Percentiles rank a stretch among this genome's conserved stretches.
These are phyloP conservation scores for Mycena alexandri DNA, from an alignment of 768 basidiomycete species.

Conservation along the genomic window DNA sequence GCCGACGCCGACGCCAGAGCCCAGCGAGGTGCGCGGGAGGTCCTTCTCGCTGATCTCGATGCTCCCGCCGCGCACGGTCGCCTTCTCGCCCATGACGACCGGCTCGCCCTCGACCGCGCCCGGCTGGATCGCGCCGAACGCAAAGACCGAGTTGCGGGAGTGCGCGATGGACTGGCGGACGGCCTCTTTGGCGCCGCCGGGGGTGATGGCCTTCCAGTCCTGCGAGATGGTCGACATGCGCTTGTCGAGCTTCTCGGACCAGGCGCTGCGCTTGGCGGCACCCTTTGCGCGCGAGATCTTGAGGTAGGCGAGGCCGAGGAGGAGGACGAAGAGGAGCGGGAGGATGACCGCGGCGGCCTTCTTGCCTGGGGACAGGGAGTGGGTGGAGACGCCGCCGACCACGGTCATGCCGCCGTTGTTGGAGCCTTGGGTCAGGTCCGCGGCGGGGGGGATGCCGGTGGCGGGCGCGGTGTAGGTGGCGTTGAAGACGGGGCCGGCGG, in stretches of 20 bases:
- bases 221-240: slow-evolving; percentile 86
- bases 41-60: slow-evolving; percentile 41
- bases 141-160: slow-evolving; percentile 63
- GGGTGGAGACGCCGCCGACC: slow-evolving; percentile 49
- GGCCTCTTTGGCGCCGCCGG: slow-evolving; percentile 78
- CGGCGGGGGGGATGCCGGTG: slow-evolving; percentile 55
- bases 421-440: slow-evolving; percentile 53
- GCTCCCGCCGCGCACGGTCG: slow-evolving; percentile 54
- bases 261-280: slow-evolving; percentile 67
- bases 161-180: slow-evolving; percentile 78
- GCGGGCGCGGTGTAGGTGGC: slow-evolving; percentile 66
- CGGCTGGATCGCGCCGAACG: slow-evolving; percentile 67
- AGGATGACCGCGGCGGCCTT: slow-evolving; percentile 77
- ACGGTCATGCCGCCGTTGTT: slow-evolving; percentile 50
- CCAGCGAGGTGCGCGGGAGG: slow-evolving; percentile 49
- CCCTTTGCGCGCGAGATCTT: slow-evolving; percentile 61
- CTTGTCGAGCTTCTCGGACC: slow-evolving; percentile 69
- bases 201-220: slow-evolving; percentile 82
- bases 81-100: slow-evolving; percentile 51
- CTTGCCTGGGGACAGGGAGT: slow-evolving; percentile 65
- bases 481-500: slow-evolving; percentile 78
- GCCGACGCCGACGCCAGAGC: slow-evolving; percentile 62
- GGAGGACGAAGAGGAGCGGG: slow-evolving; percentile 66
- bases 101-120: slow-evolving; percentile 61
- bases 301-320: slow-evolving; percentile 54